Percentiles rank a stretch among this genome's conserved stretches.
Conservation (phyloP, 2,329 filamentous ascomycete species). For the Colletotrichum lentis region DNA sequence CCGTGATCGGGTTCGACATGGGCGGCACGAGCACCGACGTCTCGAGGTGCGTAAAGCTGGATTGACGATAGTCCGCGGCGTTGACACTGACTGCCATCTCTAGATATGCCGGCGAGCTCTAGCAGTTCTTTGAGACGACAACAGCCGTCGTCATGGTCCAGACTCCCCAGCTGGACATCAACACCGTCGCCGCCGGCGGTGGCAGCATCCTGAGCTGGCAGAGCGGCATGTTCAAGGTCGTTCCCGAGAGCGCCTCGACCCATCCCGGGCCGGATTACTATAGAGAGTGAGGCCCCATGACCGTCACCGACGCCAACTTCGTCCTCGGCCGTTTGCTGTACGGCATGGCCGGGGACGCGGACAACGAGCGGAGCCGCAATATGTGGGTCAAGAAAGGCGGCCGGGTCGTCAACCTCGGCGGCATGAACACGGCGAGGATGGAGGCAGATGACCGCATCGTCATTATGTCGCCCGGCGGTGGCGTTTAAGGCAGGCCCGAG, state of each 20-base stretch:
- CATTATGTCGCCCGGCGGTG: slow-evolving; percentile 68
- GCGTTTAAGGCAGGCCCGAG: slow-evolving; percentile 59
- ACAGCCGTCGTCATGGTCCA: slow-evolving; percentile 75
- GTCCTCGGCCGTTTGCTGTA: slow-evolving; percentile 72
- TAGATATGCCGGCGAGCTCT: slow-evolving; percentile 39
- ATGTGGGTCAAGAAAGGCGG: slow-evolving; percentile 64
- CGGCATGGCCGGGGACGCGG: slow-evolving; percentile 73
- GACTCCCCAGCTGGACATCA: slow-evolving; percentile 65
- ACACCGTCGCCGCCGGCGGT: slow-evolving; percentile 77
- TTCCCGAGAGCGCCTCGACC: slow-evolving; percentile 74
- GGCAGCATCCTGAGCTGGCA: slow-evolving; percentile 74
- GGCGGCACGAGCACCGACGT: slow-evolving; percentile 77
- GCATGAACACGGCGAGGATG: slow-evolving; percentile 69
- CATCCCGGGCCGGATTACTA: slow-evolving; percentile 78
- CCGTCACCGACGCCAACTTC: slow-evolving; percentile 76
- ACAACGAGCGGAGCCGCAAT: slow-evolving; percentile 73
- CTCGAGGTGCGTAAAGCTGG: slow-evolving; percentile 64
- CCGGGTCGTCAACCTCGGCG: slow-evolving; percentile 63
- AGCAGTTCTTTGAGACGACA: slow-evolving; percentile 72
- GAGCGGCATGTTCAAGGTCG: slow-evolving; percentile 77
- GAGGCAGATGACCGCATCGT: slow-evolving; percentile 67
- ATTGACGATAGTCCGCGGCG: slow-evolving; percentile 23
- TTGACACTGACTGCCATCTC: background rate
- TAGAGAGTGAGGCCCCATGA: slow-evolving; percentile 73
- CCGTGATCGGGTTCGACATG: slow-evolving; percentile 80